A percentile compares a stretch with the other conserved stretches of the same genome.
These are phyloP conservation scores for Globisporangium nagaii DNA, from an alignment of 352 stramenopile genomes.

Conservation along the genomic window DNA sequence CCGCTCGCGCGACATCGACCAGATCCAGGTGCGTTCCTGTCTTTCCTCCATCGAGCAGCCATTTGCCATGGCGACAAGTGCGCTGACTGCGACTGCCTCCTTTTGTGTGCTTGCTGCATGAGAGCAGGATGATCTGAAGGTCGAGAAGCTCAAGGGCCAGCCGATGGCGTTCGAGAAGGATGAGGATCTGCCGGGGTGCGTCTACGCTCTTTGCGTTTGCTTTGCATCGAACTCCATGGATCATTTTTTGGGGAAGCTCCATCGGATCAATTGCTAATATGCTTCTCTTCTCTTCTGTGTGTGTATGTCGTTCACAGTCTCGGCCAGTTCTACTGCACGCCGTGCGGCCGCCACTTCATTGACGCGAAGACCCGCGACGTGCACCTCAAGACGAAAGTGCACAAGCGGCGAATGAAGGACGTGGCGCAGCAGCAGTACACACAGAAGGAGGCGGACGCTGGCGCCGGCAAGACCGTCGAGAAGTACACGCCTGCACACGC, in stretches of 20 bases:
- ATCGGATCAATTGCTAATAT: background rate
- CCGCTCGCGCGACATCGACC: slow-evolving; percentile 72
- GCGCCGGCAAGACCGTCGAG: slow-evolving; percentile 66
- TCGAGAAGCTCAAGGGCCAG: slow-evolving; percentile 58
- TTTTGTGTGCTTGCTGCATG: background rate
- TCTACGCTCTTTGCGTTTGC: background rate
- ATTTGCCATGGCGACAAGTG: no score
- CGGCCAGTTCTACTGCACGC: slow-evolving; percentile 86
- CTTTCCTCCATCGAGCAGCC: no score
- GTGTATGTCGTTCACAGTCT: slow-evolving; percentile 30
- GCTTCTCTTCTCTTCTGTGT: background rate
- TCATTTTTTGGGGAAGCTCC: no score
- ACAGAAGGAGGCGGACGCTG: slow-evolving; percentile 76
- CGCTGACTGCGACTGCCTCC: no score
- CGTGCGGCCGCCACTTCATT: slow-evolving; percentile 83
- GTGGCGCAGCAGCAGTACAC: slow-evolving; percentile 88
- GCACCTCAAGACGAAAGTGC: slow-evolving; percentile 80
- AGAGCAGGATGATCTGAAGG: slow-evolving; percentile 58
- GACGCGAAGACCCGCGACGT: slow-evolving; percentile 72
- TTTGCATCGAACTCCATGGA: background rate
- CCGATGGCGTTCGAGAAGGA: slow-evolving; percentile 67
- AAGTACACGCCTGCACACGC: slow-evolving; percentile 61
- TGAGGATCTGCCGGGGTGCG: slow-evolving; percentile 77
- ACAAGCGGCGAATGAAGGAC: slow-evolving; percentile 86
- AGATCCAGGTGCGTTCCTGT: slow-evolving; percentile 64